Evolutionary conservation across 352 stramenopile genomes (phyloP), one percentile per base, ranked within the genome.

Genomic region (Globisporangium megalacanthum): DNA sequence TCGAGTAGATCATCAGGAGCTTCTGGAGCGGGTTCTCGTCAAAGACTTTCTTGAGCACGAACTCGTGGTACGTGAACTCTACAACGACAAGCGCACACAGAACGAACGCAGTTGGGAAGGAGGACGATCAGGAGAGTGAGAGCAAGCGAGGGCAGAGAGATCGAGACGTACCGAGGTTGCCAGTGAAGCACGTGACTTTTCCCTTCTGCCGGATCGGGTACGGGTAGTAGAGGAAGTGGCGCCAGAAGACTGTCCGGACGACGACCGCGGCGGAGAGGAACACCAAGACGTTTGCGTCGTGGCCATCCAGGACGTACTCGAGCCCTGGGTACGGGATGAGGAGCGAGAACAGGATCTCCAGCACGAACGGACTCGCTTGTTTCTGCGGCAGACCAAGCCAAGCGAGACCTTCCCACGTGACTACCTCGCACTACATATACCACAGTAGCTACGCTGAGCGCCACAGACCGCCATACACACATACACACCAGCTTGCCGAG

Each of bases 11-110:
- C 7, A 68, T 42, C 9, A 54, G 17, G 25, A 86, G 63, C 49
- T 89, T 88, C 14, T 37, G 61, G 11, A 88, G 37, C 11, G 75
- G 75, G 11, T 53, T 62, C 33, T 89, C 77, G 22, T 88, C 75
- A 33, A 89, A 60, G 13, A 88, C 77, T 56, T 88, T 89, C 57
- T 88, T 89, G 53, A 89, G 66, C 49, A 88, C 79, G 29, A 89
- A 89, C 46, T 80, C 64, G 8, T 65, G 66, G 46, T 89, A 89
- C 47, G 63, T 80, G 53, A 89, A 88, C 52, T 89, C 75, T 83
- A 19, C 42, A 20, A 22, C 42, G 14, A 47, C 15, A 8, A 3
- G 20, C 15, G 14, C 6, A 46, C 41, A 46, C 10, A 47, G 0
- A 50, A 17, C 45, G 7, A 1, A 50, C 17, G 19, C 29, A 42